Evolutionary conservation across 2,329 filamentous ascomycete genomes (phyloP).

Genomic region (Penicillium occitanis): DNA sequence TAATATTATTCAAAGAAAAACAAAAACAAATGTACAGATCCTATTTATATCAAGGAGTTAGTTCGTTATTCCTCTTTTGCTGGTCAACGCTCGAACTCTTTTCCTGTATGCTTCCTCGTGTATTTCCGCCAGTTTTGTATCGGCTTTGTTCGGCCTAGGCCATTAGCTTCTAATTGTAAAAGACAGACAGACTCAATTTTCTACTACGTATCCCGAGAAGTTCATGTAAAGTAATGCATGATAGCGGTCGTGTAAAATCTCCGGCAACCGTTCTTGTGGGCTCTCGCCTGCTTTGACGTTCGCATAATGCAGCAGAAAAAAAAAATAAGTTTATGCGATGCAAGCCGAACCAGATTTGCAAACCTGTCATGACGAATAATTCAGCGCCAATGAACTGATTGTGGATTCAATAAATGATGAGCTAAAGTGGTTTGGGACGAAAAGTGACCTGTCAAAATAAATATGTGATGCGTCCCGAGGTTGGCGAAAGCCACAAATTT

Average conservation of each 20-base stretch:
- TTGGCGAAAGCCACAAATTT: background rate
- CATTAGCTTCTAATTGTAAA: background rate
- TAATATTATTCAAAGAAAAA: background rate
- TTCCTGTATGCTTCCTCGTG: background rate
- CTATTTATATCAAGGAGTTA: background rate
- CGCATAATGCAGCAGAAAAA: background rate
- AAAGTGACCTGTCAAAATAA: background rate
- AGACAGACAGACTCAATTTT: background rate
- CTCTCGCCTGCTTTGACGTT: background rate
- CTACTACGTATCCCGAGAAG: background rate
- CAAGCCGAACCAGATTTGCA: background rate
- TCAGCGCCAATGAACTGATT: background rate
- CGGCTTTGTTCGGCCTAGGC: background rate
- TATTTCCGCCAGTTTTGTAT: background rate
- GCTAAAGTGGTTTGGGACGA: background rate
- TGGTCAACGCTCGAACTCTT: background rate
- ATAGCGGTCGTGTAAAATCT: background rate
- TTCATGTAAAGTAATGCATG: background rate
- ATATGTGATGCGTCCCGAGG: background rate
- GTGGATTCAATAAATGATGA: background rate
- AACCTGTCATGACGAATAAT: background rate
- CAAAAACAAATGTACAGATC: background rate
- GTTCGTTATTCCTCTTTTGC: background rate
- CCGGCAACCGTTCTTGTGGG: background rate
- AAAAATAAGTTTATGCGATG: background rate